phyloP scores from a whole-genome alignment of 441 rosid genomes.

The California macrophylla region DNA sequence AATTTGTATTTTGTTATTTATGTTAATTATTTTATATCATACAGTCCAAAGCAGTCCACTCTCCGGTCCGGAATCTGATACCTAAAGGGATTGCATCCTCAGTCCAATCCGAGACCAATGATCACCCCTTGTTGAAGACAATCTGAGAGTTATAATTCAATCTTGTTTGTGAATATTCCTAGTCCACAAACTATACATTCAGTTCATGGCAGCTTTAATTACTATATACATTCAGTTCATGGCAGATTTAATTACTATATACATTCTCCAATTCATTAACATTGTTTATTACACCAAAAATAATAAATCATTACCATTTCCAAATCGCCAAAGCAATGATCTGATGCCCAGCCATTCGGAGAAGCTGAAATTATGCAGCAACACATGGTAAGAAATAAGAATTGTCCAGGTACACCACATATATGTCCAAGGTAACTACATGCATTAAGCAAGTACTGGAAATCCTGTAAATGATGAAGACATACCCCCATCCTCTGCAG shows the following conservation, averaged over 20 bases:
- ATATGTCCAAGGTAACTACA: constrained; percentile 9
- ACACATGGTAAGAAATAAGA: constrained; percentile 21
- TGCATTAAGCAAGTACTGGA: constrained; percentile 7
- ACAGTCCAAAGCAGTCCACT: background rate
- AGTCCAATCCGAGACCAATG: background rate
- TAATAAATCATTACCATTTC: constrained; percentile 42
- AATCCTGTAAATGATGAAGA: constrained; percentile 12
- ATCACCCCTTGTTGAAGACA: background rate
- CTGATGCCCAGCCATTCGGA: constrained; percentile 29
- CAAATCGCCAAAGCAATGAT: constrained; percentile 27
- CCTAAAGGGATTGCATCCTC: background rate
- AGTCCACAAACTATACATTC: background rate
- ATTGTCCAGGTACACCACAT: constrained; percentile 9
- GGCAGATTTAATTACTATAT: constrained; percentile 2
- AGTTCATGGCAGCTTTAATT: constrained; percentile 7
- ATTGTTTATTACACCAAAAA: constrained; percentile 7
- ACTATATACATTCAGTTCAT: background rate
- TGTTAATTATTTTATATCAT: background rate
- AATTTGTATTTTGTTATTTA: background rate
- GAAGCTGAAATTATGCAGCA: constrained; percentile 37
- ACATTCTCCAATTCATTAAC: background rate
- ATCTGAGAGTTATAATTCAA: background rate
- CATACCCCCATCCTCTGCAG: constrained; percentile 39
- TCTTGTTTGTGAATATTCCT: background rate
- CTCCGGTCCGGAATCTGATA: background rate